Evolutionary conservation across 169 alveolate genomes (phyloP), one percentile per base, ranked within the genome.

Genomic region (Cryptosporidium parvum): DNA sequence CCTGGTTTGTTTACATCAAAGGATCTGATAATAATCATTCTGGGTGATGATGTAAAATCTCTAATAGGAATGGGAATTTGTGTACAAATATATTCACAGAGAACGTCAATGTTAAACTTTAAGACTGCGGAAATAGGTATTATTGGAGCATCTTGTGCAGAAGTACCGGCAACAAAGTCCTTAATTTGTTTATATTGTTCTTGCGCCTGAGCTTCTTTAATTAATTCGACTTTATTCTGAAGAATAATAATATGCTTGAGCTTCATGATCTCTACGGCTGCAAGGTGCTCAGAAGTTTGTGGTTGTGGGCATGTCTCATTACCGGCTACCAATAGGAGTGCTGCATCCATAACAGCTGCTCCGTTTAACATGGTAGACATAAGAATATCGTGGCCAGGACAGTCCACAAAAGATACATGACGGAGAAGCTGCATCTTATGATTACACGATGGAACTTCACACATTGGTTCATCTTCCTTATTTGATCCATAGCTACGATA

Each of bases 281-380:
- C 99, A 65, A 99, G 93, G 92, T 99, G 99, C 87, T 99, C 99
- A n/a, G 98, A 93, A n/a, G 99, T 98, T 91, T 98, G 98, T 18
- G 99, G 99, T 91, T 98, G 98, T 18, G 99, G 99, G 84, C 99
- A 97, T 6, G 98, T 67, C 85, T 95, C 98, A 91, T 97, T 97
- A 14, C 98, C 99, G 12, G 99, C 99, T 9, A 99, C 96, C 45
- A 99, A 92, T 67, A 99, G 91, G 29, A 98, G 92, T 7, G 99
- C 99, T 39, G 99, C 99, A 92, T 99, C 99, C 99, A 98, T 98
- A 35, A 99, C 99, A 10, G 99, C 99, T 1, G 99, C 99, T 33
- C 99, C 99, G 92, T 98, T 98, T 44, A 99, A 95, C 99, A 99
- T 98, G 33, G 99, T 99, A 18, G 99, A 99, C 99, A 99, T 99